Conservation (phyloP, 2,329 filamentous ascomycete species). For the Aspergillus arachidicola region DNA sequence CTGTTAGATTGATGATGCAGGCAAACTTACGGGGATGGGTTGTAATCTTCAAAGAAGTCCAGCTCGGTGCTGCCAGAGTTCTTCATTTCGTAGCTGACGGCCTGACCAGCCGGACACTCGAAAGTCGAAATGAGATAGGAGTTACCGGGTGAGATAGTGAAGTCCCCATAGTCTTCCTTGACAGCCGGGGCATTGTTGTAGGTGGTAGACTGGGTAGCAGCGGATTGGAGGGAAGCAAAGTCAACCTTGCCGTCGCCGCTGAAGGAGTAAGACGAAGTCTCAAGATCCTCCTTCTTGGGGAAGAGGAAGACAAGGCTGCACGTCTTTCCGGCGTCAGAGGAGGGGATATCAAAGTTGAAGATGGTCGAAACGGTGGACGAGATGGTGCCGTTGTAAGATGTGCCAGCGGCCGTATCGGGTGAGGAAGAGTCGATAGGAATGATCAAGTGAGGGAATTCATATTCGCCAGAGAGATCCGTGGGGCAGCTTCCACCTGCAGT, state of each 20-base stretch:
- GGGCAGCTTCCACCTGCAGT: slow-evolving; percentile 42
- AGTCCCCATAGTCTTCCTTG: slow-evolving; percentile 46
- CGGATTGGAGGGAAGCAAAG: slow-evolving; percentile 53
- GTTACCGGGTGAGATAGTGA: slow-evolving; percentile 56
- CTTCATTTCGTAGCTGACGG: slow-evolving; percentile 56
- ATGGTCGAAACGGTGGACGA: slow-evolving; percentile 58
- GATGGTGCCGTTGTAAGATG: slow-evolving; percentile 59
- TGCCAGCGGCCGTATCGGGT: slow-evolving; percentile 57
- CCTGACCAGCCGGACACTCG: slow-evolving; percentile 56
- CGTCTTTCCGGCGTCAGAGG: slow-evolving; percentile 57
- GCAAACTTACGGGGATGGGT: slow-evolving; percentile 50
- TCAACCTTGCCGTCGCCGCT: slow-evolving; percentile 57
- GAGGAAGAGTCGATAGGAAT: slow-evolving; percentile 59
- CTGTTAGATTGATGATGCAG: not conserved
- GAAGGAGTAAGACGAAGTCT: slow-evolving; percentile 61
- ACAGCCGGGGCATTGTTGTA: slow-evolving; percentile 56
- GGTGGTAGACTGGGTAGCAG: slow-evolving; percentile 54
- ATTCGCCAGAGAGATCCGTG: slow-evolving; percentile 49
- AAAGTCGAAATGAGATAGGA: slow-evolving; percentile 58
- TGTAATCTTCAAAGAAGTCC: slow-evolving; percentile 67
- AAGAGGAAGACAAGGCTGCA: slow-evolving; percentile 69
- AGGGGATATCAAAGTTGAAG: slow-evolving; percentile 70
- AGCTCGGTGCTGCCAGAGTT: slow-evolving; percentile 55
- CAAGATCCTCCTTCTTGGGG: slow-evolving; percentile 58
- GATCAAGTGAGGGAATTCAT: slow-evolving; percentile 65